A percentile compares a stretch with the other conserved stretches of the same genome.
Evolutionary conservation across 176 grass and related monocot genomes (phyloP).

Genomic region (Echinochloa phyllopogon): DNA sequence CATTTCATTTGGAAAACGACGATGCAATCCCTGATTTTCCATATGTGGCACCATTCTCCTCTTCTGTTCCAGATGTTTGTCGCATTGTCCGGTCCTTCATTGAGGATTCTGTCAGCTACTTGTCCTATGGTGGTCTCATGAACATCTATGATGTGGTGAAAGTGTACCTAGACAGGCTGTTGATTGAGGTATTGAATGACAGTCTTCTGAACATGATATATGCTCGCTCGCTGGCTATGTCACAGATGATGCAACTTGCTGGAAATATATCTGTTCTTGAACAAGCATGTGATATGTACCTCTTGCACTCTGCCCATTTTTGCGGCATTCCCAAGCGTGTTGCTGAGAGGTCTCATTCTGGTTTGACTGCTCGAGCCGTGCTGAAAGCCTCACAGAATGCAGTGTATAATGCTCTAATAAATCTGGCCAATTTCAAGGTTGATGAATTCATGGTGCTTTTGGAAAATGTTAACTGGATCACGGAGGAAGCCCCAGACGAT

Average conservation of each 20-base stretch:
- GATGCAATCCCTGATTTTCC: slow-evolving; percentile 76
- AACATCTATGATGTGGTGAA: slow-evolving; percentile 75
- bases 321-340: slow-evolving; percentile 72
- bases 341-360: slow-evolving; percentile 64
- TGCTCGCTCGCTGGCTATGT: slow-evolving; percentile 62
- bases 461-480: slow-evolving; percentile 75
- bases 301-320: slow-evolving; percentile 64
- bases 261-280: slow-evolving; percentile 80
- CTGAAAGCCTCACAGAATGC: slow-evolving; percentile 86
- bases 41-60: slow-evolving; percentile 75
- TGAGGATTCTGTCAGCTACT: slow-evolving; percentile 88
- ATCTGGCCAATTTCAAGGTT: slow-evolving; percentile 81
- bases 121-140: slow-evolving; percentile 64
- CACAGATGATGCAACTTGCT: slow-evolving; percentile 88
- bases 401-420: slow-evolving; percentile 75
- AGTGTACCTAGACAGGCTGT: slow-evolving; percentile 73
- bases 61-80: slow-evolving; percentile 76
- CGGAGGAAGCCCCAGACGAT: slow-evolving; percentile 74
- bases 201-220: slow-evolving; percentile 79
- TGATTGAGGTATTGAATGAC: slow-evolving; percentile 91
- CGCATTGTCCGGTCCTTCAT: slow-evolving; percentile 80
- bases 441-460: slow-evolving; percentile 83
- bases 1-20: slow-evolving; percentile 66
- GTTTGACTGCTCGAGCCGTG: slow-evolving; percentile 79
- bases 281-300: slow-evolving; percentile 66